A percentile compares a stretch with the other conserved stretches of the same genome.
phyloP scores from a whole-genome alignment of 345 rosid genomes.

The Aurinia saxatilis region DNA sequence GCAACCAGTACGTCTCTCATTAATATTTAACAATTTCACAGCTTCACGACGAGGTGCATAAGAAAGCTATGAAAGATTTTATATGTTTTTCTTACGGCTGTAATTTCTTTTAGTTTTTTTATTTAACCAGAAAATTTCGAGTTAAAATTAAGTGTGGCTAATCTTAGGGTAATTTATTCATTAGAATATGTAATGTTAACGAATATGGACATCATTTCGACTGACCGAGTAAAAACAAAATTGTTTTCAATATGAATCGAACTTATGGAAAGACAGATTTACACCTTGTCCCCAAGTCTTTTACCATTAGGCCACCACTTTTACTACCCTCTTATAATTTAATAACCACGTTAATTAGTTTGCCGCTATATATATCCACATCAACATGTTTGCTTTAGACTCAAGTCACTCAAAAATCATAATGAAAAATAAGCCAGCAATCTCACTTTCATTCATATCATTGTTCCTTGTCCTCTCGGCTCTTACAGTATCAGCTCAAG shows the following conservation, averaged over 20 bases:
- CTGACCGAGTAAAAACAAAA: too few relatives aligned
- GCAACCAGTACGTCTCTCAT: neutral
- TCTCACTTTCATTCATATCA: slow-evolving; percentile 16
- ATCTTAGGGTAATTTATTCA: too few relatives aligned
- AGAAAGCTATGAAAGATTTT: neutral
- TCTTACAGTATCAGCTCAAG: neutral
- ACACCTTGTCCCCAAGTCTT: too few relatives aligned
- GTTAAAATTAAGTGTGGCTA: too few relatives aligned
- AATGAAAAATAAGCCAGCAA: slow-evolving; percentile 3
- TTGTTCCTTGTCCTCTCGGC: slow-evolving; percentile 13
- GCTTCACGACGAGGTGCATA: slow-evolving; percentile 8
- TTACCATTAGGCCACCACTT: too few relatives aligned
- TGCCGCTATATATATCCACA: slow-evolving; percentile 11
- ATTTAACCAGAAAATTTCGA: too few relatives aligned
- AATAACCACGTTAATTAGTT: neutral
- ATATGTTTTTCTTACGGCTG: too few relatives aligned
- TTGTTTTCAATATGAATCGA: too few relatives aligned
- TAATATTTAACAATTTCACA: neutral
- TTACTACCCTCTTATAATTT: neutral
- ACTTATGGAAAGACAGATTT: too few relatives aligned
- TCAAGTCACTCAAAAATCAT: slow-evolving; percentile 3
- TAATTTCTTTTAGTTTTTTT: too few relatives aligned
- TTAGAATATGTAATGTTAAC: too few relatives aligned
- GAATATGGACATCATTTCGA: too few relatives aligned
- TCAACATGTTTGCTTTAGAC: slow-evolving; percentile 5